Percentiles rank a stretch among this genome's conserved stretches.
Conservation (phyloP, 768 basidiomycete genomes). For the Pisolithus microcarpus region DNA sequence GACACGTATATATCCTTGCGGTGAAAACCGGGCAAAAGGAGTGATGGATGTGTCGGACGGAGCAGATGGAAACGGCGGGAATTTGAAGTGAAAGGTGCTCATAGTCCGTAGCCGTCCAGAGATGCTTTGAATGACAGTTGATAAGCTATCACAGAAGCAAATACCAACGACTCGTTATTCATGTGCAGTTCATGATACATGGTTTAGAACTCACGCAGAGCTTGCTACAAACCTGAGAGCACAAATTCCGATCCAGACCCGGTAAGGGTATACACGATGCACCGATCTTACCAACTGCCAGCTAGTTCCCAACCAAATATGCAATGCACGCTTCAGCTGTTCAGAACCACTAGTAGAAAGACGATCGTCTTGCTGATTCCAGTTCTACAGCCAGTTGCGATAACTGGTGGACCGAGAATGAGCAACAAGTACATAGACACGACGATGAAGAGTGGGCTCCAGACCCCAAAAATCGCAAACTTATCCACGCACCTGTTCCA, state of each 20-base stretch:
- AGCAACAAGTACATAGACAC: not conserved
- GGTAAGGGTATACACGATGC: too few species aligned
- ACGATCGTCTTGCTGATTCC: constrained; percentile 77
- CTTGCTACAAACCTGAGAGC: too few species aligned
- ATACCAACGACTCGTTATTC: too few species aligned
- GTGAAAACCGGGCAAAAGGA: constrained; percentile 36
- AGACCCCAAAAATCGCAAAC: not conserved
- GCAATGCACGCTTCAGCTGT: constrained; percentile 90
- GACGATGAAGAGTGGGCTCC: not conserved
- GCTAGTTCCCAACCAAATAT: too few species aligned
- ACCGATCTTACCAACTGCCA: too few species aligned
- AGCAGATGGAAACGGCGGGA: constrained; percentile 42
- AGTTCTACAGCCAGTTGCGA: constrained; percentile 77
- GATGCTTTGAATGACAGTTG: too few species aligned
- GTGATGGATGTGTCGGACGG: constrained; percentile 37
- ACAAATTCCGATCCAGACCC: too few species aligned
- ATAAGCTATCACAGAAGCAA: too few species aligned
- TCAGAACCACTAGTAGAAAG: constrained; percentile 54
- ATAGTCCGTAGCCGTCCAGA: too few species aligned
- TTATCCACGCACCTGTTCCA: constrained; percentile 45
- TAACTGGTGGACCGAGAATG: constrained; percentile 35
- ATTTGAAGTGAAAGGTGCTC: constrained; percentile 8
- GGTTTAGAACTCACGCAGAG: too few species aligned
- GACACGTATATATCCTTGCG: constrained; percentile 15
- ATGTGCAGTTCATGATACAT: too few species aligned